Conservation (phyloP, 2,329 filamentous ascomycete species). For the Ascocoryne sarcoides region DNA sequence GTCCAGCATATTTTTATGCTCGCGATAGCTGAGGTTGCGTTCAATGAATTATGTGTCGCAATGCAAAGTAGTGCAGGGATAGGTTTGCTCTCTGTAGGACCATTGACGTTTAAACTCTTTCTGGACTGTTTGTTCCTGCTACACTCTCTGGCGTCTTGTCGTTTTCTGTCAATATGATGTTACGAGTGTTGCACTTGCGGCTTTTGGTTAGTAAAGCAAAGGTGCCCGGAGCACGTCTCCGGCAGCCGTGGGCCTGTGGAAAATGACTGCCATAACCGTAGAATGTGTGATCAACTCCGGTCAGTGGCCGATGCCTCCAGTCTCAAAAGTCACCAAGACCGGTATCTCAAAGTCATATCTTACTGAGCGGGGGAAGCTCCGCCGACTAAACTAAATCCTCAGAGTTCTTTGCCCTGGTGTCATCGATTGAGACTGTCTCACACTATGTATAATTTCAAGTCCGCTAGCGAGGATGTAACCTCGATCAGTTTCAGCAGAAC, state of each 20-base stretch:
- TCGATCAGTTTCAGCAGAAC: not conserved
- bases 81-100: not conserved
- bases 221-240: not conserved
- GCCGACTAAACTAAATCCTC: no score
- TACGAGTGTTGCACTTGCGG: not conserved
- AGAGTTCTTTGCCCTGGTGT: no score
- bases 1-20: no score
- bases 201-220: not conserved
- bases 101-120: not conserved
- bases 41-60: no score
- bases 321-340: no score
- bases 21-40: no score
- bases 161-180: slow-evolving; percentile 2
- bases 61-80: no score
- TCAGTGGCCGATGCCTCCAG: not conserved
- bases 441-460: no score
- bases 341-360: no score
- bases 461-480: no score
- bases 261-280: not conserved
- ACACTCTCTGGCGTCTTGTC: not conserved
- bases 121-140: not conserved
- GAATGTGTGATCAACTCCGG: not conserved
- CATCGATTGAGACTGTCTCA: no score
- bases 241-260: not conserved
- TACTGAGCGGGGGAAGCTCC: no score